Evolutionary conservation across 176 grass and related monocot genomes (phyloP).

Genomic region (Carex kokanica): DNA sequence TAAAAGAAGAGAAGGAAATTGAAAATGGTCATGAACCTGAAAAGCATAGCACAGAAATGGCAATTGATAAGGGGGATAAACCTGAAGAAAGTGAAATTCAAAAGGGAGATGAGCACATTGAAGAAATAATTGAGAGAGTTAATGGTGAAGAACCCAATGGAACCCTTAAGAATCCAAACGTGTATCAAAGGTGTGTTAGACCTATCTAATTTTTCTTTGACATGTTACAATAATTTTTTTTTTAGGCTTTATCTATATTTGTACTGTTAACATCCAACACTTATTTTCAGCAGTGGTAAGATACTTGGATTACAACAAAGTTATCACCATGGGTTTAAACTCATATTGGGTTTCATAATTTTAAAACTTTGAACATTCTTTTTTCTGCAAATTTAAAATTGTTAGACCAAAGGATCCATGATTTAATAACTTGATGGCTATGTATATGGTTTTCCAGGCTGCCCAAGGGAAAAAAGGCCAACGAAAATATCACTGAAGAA

Average conservation of each 20-base stretch:
- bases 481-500: neutral
- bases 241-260: neutral
- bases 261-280: neutral
- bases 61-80: neutral
- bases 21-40: neutral
- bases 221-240: too few species aligned
- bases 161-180: neutral
- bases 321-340: neutral
- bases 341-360: neutral
- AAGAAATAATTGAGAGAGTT: neutral
- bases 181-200: neutral
- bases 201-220: neutral
- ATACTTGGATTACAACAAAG: too few species aligned
- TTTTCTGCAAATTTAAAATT: neutral
- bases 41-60: neutral
- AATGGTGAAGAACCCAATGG: neutral
- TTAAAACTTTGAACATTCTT: neutral
- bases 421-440: neutral
- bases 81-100: neutral
- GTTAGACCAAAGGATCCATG: too few species aligned
- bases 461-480: neutral
- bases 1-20: too few species aligned
- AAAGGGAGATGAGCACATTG: neutral
- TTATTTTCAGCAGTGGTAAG: neutral
- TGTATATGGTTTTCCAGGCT: neutral